Evolutionary conservation across 805 yeast genomes (phyloP).

Genomic region (Candida sonorensis): DNA sequence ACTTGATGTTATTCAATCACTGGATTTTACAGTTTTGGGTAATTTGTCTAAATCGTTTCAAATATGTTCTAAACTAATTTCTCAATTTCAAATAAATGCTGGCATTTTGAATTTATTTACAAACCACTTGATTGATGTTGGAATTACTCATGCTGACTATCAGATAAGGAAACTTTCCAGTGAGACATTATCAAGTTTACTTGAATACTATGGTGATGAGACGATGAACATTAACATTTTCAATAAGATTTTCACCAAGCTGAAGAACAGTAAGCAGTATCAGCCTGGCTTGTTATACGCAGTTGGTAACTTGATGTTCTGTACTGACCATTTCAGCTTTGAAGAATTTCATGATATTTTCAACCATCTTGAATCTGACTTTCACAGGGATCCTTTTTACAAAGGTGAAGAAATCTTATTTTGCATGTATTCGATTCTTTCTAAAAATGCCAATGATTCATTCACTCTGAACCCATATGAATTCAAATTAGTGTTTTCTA

Average conservation of each 20-base stretch:
- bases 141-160: conserved; percentile 32
- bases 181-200: conserved; percentile 24
- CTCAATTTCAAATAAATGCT: too few species aligned
- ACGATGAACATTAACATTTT: too few species aligned
- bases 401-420: conserved; percentile 33
- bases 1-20: conserved; percentile 53
- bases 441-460: too few species aligned
- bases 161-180: conserved; percentile 38
- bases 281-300: conserved; percentile 16
- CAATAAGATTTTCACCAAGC: too few species aligned
- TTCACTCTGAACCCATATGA: conserved; percentile 7
- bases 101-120: conserved; percentile 23
- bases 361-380: conserved; percentile 20
- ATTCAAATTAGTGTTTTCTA: conserved; percentile 20
- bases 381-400: conserved; percentile 26
- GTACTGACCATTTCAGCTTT: too few species aligned
- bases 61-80: conserved; percentile 9
- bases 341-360: conserved; percentile 9
- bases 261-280: too few species aligned
- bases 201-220: too few species aligned
- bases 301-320: conserved; percentile 17
- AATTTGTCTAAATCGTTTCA: conserved; percentile 33
- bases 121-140: conserved; percentile 26
- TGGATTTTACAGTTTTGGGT: conserved; percentile 47
- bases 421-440: too few species aligned